phyloP scores from a whole-genome alignment of 768 basidiomycete genomes.

The Termitomyces heimii region DNA sequence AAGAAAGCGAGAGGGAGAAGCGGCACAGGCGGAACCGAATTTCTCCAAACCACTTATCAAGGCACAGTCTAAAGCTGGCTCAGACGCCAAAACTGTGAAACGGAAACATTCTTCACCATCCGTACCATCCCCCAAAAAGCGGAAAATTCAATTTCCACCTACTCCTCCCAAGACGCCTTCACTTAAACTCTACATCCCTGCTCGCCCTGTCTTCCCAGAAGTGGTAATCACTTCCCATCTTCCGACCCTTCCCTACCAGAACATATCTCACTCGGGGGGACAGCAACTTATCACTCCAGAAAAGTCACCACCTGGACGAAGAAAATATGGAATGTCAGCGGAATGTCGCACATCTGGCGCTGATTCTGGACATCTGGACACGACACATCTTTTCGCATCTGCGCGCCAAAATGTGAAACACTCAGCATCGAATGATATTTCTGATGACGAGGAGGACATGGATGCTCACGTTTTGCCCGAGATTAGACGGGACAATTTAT shows the following conservation, averaged over 20 bases:
- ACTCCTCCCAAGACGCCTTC: conserved; percentile 16
- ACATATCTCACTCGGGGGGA: not conserved
- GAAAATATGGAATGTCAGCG: not conserved
- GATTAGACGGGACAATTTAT: conserved; percentile 13
- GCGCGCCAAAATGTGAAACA: not conserved
- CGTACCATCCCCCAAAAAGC: conserved; percentile 12
- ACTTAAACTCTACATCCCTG: conserved; percentile 11
- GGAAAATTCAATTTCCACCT: conserved; percentile 9
- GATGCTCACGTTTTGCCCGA: conserved; percentile 10
- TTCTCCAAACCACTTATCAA: not conserved
- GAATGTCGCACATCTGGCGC: not conserved
- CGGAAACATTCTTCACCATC: conserved; percentile 6
- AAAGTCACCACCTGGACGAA: conserved; percentile 10
- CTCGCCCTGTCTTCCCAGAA: conserved; percentile 10
- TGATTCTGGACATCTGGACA: not conserved
- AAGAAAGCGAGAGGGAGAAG: conserved; percentile 49
- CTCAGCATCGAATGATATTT: not conserved
- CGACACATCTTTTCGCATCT: not conserved
- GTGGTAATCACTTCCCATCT: conserved; percentile 11
- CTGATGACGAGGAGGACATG: conserved; percentile 9
- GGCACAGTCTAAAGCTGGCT: not conserved
- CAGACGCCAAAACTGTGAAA: conserved; percentile 5
- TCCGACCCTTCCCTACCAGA: not conserved
- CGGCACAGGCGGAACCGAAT: conserved; percentile 8
- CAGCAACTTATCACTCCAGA: conserved; percentile 14